Conservation (phyloP, 176 grass and related monocot species). For the Dactylis glomerata region DNA sequence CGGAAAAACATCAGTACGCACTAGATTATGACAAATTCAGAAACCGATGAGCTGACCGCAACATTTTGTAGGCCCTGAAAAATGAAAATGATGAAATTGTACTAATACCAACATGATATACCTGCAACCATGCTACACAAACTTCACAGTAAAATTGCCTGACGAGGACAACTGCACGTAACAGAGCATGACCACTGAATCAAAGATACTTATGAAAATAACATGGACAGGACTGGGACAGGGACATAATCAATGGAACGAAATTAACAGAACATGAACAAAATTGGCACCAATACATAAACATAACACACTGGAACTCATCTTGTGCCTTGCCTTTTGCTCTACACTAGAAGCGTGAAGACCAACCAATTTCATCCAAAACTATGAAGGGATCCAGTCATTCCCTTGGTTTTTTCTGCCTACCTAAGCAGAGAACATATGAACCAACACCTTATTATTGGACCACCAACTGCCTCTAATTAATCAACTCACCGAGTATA, state of each 20-base stretch:
- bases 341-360: slow-evolving; percentile 26
- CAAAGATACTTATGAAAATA: background rate
- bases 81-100: background rate
- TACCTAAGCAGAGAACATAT: slow-evolving; percentile 29
- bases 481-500: slow-evolving; percentile 44
- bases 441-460: slow-evolving; percentile 34
- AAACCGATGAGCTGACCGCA: background rate
- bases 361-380: slow-evolving; percentile 27
- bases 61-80: background rate
- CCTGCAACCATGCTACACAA: background rate
- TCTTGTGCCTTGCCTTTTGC: slow-evolving; percentile 8
- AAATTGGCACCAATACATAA: slow-evolving; percentile 30
- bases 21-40: background rate
- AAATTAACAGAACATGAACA: slow-evolving; percentile 4
- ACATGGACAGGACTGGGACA: background rate
- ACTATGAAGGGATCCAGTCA: slow-evolving; percentile 20
- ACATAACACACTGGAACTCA: slow-evolving; percentile 26
- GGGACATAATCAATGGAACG: background rate
- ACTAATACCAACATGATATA: background rate
- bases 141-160: background rate
- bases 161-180: background rate
- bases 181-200: background rate
- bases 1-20: background rate
- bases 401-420: slow-evolving; percentile 29
- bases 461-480: slow-evolving; percentile 23